Evolutionary conservation across 2,329 filamentous ascomycete genomes (phyloP).

Genomic region (Alternaria triticimaculans): DNA sequence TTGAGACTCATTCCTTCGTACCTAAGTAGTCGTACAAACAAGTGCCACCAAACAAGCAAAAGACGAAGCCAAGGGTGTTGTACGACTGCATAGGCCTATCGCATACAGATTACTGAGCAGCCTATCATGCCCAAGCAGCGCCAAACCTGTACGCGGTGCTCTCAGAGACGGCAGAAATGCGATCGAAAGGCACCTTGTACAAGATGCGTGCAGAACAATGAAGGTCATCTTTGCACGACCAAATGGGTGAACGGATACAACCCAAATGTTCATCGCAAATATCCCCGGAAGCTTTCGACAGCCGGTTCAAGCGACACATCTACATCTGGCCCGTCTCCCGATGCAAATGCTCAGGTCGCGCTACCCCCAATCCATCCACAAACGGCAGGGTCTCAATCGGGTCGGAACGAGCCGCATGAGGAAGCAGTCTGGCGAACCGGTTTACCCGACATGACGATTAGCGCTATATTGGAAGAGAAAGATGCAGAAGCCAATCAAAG

Average conservation of each 20-base stretch:
- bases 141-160: conserved; percentile 40
- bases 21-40: not conserved
- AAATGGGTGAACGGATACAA: conserved; percentile 44
- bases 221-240: conserved; percentile 42
- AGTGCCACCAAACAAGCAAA: not conserved
- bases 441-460: conserved; percentile 35
- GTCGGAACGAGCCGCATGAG: conserved; percentile 12
- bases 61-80: not conserved
- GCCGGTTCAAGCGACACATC: conserved; percentile 15
- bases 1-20: not conserved
- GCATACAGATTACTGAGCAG: not conserved
- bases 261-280: conserved; percentile 40
- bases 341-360: conserved; percentile 1
- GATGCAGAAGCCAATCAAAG: conserved; percentile 20
- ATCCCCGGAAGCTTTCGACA: conserved; percentile 18
- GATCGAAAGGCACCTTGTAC: conserved; percentile 36
- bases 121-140: conserved; percentile 39
- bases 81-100: not conserved
- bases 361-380: not conserved
- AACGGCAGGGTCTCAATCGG: not conserved
- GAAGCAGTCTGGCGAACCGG: conserved; percentile 19
- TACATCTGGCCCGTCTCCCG: conserved; percentile 1
- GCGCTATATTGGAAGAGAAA: conserved; percentile 30
- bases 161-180: conserved; percentile 41
- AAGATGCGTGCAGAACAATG: conserved; percentile 41